These are phyloP conservation scores for Eucalyptus microcorys DNA, from an alignment of 345 rosid species.

Conservation along the genomic window DNA sequence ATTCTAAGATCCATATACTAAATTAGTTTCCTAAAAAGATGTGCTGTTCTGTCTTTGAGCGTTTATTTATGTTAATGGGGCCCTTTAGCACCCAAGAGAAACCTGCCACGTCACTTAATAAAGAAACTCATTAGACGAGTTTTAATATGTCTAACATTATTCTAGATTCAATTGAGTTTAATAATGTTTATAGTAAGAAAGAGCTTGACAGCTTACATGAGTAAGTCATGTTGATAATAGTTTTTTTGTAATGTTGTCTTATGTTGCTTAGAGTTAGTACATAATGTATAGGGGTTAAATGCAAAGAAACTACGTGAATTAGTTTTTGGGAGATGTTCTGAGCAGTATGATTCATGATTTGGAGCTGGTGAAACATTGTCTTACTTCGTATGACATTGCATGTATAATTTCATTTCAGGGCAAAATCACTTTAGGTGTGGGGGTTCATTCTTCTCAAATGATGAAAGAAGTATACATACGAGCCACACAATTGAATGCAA, in stretches of 20 bases:
- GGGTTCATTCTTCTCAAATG: neutral
- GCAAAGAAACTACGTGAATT: neutral
- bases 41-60: neutral
- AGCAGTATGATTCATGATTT: neutral
- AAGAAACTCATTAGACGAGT: neutral
- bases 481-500: neutral
- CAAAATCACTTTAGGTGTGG: neutral
- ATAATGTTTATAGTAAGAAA: neutral
- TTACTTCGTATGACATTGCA: neutral
- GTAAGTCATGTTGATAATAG: neutral
- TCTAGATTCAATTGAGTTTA: neutral
- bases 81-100: neutral
- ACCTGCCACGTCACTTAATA: neutral
- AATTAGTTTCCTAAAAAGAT: neutral
- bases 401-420: neutral
- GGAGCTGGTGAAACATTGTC: neutral
- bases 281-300: neutral
- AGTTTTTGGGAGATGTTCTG: neutral
- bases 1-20: neutral
- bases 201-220: neutral
- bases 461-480: neutral
- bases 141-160: neutral
- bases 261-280: neutral
- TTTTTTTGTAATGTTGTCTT: neutral
- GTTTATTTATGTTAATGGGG: neutral